A percentile compares a stretch with the other conserved stretches of the same genome.
Conservation (phyloP, 2,329 filamentous ascomycete genomes). For the Penicillium sp. region DNA sequence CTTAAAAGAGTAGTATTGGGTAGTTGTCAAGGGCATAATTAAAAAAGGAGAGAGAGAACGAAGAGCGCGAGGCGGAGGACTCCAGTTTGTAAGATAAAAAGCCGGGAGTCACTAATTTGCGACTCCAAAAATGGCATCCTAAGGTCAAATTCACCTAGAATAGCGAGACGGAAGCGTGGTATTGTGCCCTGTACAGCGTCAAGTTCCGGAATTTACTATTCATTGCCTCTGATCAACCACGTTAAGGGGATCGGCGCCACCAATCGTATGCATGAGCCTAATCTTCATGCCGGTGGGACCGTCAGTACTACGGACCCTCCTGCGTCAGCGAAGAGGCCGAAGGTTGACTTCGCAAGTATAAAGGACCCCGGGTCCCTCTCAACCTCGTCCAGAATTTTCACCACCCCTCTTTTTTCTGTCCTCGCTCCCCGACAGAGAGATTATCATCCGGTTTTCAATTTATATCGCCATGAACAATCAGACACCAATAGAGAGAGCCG, state of each 20-base stretch:
- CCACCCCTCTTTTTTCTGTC: not conserved
- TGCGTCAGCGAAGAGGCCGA: not conserved
- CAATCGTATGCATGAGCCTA: not conserved
- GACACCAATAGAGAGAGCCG: conserved; percentile 22
- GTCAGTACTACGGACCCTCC: not conserved
- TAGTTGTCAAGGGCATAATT: not conserved
- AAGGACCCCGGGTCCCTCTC: not conserved
- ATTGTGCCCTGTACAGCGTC: not conserved
- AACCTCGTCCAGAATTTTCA: not conserved
- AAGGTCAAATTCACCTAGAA: not conserved
- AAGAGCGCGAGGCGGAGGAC: not conserved
- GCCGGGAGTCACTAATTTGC: not conserved
- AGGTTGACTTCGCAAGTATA: not conserved
- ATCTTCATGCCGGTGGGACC: not conserved
- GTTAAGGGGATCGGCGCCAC: too few species aligned
- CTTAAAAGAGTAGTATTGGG: not conserved
- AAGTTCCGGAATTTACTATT: not conserved
- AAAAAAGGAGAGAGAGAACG: not conserved
- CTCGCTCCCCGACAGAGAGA: rapidly evolving
- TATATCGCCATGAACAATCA: conserved; percentile 13
- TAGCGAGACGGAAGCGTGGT: not conserved
- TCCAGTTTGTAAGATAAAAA: not conserved
- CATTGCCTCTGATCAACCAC: not conserved
- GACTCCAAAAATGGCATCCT: not conserved
- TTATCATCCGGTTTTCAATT: not conserved